Evolutionary conservation across 371 early-diverging fungal species (phyloP).

Genomic region (Circinella minor): DNA sequence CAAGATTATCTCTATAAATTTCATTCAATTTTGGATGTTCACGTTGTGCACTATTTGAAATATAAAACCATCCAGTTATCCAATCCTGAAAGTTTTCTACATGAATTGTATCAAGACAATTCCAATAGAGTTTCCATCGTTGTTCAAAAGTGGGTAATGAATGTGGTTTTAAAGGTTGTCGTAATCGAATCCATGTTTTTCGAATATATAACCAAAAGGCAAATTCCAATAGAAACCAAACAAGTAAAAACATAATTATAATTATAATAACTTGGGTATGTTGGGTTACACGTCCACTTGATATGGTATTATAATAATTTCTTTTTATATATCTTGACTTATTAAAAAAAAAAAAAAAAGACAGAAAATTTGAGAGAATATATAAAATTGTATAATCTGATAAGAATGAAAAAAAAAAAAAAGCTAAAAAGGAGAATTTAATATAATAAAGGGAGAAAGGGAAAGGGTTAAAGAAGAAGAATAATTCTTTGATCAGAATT

Average conservation of each 20-base stretch:
- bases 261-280: background rate
- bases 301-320: slow-evolving; percentile 1
- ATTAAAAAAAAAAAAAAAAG: slow-evolving; percentile 19
- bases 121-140: slow-evolving; percentile 42
- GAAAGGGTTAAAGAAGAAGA: too few species aligned
- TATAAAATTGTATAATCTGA: too few species aligned
- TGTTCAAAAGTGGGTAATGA: slow-evolving; percentile 26
- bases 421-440: too few species aligned
- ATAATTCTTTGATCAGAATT: too few species aligned
- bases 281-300: background rate
- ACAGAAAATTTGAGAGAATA: too few species aligned
- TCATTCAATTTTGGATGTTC: slow-evolving; percentile 44
- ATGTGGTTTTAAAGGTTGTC: slow-evolving; percentile 24
- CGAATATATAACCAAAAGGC: slow-evolving; percentile 50
- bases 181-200: slow-evolving; percentile 29
- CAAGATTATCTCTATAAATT: slow-evolving; percentile 53
- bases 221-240: slow-evolving; percentile 7
- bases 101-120: slow-evolving; percentile 45
- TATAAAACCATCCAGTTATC: slow-evolving; percentile 59
- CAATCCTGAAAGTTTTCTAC: slow-evolving; percentile 37
- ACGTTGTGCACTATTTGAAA: slow-evolving; percentile 30
- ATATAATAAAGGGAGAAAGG: too few species aligned
- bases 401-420: too few species aligned
- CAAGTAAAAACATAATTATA: background rate
- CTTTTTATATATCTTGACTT: slow-evolving; percentile 1